Evolutionary conservation across 1,139 yeast species (phyloP), one percentile per base, ranked within the genome.

Genomic region (Lodderomyces elongisporus): DNA sequence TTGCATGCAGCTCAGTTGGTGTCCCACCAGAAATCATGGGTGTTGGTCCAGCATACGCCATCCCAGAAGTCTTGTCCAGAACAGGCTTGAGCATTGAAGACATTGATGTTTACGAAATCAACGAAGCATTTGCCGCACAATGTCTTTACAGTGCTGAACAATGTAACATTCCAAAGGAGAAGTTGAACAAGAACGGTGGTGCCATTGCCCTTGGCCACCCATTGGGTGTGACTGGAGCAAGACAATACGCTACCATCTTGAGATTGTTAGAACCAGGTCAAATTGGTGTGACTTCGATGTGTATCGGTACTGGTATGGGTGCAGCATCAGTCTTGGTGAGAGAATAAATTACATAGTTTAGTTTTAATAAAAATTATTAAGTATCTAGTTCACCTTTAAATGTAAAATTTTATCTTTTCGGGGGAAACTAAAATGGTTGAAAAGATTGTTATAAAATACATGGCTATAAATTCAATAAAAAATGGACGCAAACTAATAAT

Each of bases 21-120:
- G 67, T 62, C 12, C 62, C 63, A 20, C 50, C 66, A n/a, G 49
- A 47, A 27, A 38, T 60, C 31, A 65, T 64, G 70, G 70, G 70
- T 5, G 49, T 64, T 35, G 70, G 67, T 7, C 70, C 70, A 12
- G 60, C 69, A 8, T 52, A 42, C 31, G 68, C 70, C 1, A 49
- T 63, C 33, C 68, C 68, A 20, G 50, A 53, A 38, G 49, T 61
- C 27, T 48, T 62, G 32, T 36, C 40, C 32, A 25, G 26, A 25
- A 37, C 41, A 20, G 43, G 44, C 12, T 41, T 42, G 27, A 21
- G 30, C 12, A 41, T 39, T 28, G 26, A 33, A 6, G 44, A 42
- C 33, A 37, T 42, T 18, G 43, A 41, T 30, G 39, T 42, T 24
- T 42, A 25, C 30, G 45, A 42, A 40, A 40, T 42, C 32, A 42